Evolutionary conservation across 345 rosid species (phyloP).

Genomic region (Nasturtium officinale): DNA sequence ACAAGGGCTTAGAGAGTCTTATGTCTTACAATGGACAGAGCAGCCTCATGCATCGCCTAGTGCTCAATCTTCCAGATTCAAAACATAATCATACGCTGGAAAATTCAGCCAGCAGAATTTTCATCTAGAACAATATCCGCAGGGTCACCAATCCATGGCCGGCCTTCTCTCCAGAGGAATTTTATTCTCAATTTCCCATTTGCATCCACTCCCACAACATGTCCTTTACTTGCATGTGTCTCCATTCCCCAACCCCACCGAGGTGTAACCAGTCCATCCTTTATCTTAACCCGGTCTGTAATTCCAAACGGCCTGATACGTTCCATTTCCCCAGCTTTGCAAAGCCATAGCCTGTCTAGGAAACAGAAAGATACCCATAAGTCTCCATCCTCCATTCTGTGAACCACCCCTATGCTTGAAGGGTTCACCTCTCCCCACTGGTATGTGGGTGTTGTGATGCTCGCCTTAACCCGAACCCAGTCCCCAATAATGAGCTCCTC

Average conservation of each 20-base stretch:
- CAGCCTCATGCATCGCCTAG: constrained; percentile 36
- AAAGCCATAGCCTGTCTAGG: constrained; percentile 88
- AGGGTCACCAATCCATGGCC: constrained; percentile 97
- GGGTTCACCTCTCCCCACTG: constrained; percentile 98
- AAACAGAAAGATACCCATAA: constrained; percentile 88
- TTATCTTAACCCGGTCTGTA: constrained; percentile 76
- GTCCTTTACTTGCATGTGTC: constrained; percentile 89
- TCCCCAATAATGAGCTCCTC: constrained; percentile 81
- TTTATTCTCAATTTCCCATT: constrained; percentile 88
- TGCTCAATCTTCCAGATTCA: constrained; percentile 36
- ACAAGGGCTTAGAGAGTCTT: constrained; percentile 35
- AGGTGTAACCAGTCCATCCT: constrained; percentile 74
- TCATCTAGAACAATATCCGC: constrained; percentile 84
- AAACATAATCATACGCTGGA: constrained; percentile 30
- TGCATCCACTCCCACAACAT: constrained; percentile 91
- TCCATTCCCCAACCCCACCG: constrained; percentile 99
- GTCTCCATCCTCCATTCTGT: constrained; percentile 78
- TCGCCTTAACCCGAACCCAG: constrained; percentile 78
- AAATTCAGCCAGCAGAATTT: constrained; percentile 43
- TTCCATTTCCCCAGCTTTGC: constrained; percentile 88
- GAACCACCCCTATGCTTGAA: constrained; percentile 88
- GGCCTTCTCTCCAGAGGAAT: constrained; percentile 95
- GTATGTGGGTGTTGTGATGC: constrained; percentile 71
- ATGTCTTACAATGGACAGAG: constrained; percentile 34
- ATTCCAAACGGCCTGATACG: constrained; percentile 67